phyloP scores from a whole-genome alignment of 805 yeast species.

The Monosporozyma aerobia region DNA sequence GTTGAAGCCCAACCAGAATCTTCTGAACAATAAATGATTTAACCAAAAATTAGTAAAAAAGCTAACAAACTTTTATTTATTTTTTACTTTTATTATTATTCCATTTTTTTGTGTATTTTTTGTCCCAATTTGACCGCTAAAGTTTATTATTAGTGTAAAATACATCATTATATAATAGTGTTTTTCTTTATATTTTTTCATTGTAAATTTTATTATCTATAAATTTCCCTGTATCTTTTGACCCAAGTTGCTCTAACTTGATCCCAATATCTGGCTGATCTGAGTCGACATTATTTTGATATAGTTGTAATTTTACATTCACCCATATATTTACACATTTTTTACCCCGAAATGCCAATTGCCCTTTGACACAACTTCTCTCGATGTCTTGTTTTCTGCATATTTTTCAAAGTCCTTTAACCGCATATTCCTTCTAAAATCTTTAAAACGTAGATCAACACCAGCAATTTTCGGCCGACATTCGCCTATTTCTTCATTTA shows the following conservation, averaged over 20 bases:
- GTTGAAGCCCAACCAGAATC: background rate
- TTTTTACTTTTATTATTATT: background rate
- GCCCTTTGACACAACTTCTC: background rate
- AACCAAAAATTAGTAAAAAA: background rate
- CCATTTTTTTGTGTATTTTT: background rate
- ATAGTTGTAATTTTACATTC: too few species aligned
- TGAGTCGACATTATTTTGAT: too few species aligned
- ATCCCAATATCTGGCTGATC: too few species aligned
- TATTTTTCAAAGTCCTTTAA: background rate
- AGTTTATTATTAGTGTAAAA: background rate
- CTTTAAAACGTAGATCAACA: too few species aligned
- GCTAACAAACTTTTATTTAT: background rate
- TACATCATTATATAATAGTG: conserved; percentile 1
- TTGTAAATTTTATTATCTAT: conserved; percentile 1
- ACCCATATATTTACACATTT: too few species aligned
- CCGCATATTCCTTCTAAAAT: background rate
- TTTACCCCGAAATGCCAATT: background rate
- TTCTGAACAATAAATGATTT: conserved; percentile 1
- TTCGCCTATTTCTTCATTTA: background rate
- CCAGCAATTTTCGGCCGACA: background rate
- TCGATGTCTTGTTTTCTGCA: background rate
- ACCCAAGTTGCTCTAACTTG: background rate
- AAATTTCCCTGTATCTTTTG: background rate
- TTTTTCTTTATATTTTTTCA: background rate
- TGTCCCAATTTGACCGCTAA: background rate